Evolutionary conservation across 73 alveolate genomes (phyloP), one percentile per base, ranked within the genome.

Genomic region (Blepharisma japonicum): DNA sequence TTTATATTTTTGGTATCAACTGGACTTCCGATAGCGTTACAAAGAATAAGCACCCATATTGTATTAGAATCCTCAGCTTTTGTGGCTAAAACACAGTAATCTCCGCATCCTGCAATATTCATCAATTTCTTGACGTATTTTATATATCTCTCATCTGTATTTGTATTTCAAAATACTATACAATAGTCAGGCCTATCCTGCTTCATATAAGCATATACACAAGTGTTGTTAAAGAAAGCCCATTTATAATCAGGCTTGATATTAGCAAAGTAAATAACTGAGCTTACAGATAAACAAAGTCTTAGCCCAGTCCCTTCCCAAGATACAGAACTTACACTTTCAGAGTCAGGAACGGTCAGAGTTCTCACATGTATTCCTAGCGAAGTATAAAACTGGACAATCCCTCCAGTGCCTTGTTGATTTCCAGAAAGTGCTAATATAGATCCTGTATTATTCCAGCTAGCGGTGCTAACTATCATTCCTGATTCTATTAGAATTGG

Each of bases 1-100:
- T 90, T 91, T 81, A 98, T 91, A 55, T 87, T 77, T 90, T 96
- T 97, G 55, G 94, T 84, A 61, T 92, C 98, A 53, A 83, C 87
- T 25, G 87, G 87, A 81, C 99, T 91, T 20, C 99, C 99, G 56
- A 98, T 95, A 54, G 98, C 94, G 85, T 98, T 97, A 76, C 99
- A 97, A 6, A 98, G 96, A 90, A 76, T 84, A 82, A 85, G 86
- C 88, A 77, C 70, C 78, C 67, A 71, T 88, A 38, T 21, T n/a
- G 80, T 71, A 6, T 50, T 14, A 5, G 79, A 46, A 27, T 90
- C 94, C 18, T 90, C 97, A 9, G 85, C 85, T 84, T 80, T 80
- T 27, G 96, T 83, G 7, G 85, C 96, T 0, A 93, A 82, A 23
- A 90, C 90, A 48, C 97, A 93, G 79, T 93, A 90, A 78, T 92